phyloP scores from a whole-genome alignment of 2,329 filamentous ascomycete genomes.

The Alternaria sp. region DNA sequence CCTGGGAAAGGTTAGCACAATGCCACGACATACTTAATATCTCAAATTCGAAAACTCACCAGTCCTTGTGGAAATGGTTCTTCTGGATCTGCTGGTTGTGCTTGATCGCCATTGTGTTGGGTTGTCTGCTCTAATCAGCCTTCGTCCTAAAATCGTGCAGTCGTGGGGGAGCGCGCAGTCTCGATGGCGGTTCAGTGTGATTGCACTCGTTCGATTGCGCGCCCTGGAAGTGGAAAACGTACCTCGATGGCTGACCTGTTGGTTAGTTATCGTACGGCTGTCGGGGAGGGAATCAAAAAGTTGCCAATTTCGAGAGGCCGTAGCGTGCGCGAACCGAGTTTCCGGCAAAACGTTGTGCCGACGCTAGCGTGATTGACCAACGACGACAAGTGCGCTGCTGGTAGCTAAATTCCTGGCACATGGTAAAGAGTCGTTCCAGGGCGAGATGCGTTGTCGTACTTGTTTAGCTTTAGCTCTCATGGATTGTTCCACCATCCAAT shows the following conservation, averaged over 20 bases:
- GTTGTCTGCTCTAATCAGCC: constrained; percentile 31
- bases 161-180: background rate
- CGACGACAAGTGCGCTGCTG: background rate
- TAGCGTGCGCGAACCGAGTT: constrained; percentile 26
- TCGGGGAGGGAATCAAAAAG: constrained; percentile 25
- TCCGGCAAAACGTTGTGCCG: constrained; percentile 34
- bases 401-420: background rate
- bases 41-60: constrained; percentile 31
- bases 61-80: constrained; percentile 79
- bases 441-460: no score
- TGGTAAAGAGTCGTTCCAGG: background rate
- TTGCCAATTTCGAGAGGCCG: constrained; percentile 25
- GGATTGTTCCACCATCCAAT: no score
- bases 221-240: constrained; percentile 22
- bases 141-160: background rate
- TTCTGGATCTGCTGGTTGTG: constrained; percentile 98
- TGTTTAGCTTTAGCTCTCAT: no score
- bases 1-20: constrained; percentile 59
- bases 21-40: background rate
- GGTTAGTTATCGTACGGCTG: constrained; percentile 44
- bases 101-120: constrained; percentile 81
- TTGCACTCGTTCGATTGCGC: constrained; percentile 12
- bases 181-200: constrained; percentile 22
- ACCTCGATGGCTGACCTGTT: constrained; percentile 45
- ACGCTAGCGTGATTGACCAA: constrained; percentile 17